phyloP scores from a whole-genome alignment of 2,329 filamentous ascomycete genomes.

The Aspergillus bombycis region DNA sequence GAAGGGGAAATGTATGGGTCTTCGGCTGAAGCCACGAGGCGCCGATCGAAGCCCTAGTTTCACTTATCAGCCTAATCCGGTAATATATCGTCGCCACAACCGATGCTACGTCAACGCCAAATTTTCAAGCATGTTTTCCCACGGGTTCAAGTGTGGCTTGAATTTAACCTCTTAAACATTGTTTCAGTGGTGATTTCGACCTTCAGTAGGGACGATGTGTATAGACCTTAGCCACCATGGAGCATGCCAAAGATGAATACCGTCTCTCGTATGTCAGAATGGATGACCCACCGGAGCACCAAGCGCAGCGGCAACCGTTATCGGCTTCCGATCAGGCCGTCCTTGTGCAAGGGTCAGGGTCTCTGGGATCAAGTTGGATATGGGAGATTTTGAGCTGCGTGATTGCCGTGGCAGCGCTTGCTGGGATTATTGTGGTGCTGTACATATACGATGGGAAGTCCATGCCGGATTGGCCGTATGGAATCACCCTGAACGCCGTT shows the following conservation, averaged over 20 bases:
- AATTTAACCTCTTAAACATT: not conserved
- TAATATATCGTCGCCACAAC: not conserved
- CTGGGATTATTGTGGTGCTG: slow-evolving; percentile 38
- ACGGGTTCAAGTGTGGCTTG: not conserved
- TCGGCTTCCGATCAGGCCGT: slow-evolving; percentile 18
- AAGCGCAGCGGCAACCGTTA: slow-evolving; percentile 13
- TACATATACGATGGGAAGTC: slow-evolving; percentile 28
- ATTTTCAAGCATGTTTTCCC: not conserved
- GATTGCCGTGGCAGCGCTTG: slow-evolving; percentile 37
- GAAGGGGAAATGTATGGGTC: not conserved
- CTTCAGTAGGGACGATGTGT: not conserved
- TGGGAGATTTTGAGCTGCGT: slow-evolving; percentile 26
- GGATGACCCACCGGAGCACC: slow-evolving; percentile 13
- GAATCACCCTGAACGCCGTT: slow-evolving; percentile 37
- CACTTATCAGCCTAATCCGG: not conserved
- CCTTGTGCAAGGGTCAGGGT: slow-evolving; percentile 16
- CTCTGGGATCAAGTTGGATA: slow-evolving; percentile 24
- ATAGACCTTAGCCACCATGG: slow-evolving; percentile 12
- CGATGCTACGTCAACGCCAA: not conserved
- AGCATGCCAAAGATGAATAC: slow-evolving; percentile 17
- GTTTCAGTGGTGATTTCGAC: not conserved
- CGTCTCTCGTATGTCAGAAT: slow-evolving; percentile 20
- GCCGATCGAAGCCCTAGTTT: slow-evolving; percentile 1
- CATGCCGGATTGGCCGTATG: slow-evolving; percentile 36
- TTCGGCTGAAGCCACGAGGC: not conserved